Base-by-base conservation (phyloP, 192 early-diverging fungal genomes). In the Coemansia sp. region DNA sequence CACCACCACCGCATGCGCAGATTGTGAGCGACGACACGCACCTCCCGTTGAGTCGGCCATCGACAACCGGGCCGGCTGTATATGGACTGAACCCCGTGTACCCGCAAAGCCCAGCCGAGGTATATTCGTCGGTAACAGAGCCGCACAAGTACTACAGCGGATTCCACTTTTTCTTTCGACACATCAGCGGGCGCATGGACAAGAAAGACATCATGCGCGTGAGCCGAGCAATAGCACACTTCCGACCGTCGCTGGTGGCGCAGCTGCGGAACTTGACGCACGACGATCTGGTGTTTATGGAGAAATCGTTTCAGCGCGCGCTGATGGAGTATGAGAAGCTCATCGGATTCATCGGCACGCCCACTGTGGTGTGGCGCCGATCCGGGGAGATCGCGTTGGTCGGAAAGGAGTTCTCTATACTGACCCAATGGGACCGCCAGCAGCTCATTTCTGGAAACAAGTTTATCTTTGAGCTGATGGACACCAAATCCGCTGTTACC, bases 361-460 rank as follows among this genome's bases (percentile, higher is more conserved):
- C 96, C 6, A 96, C 94, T 5, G 94, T 96, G 11, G 92, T 98
- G 33, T 98, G 96, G 96, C 90, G 96, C 39, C 87, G 96, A n/a
- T 94, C 93, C 2, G 96, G 96, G 44, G 95, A 98, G 80, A 95
- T 98, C 66, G 93, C 90, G 7, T 76, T 98, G 41, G 96, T 98
- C 6, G 96, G 96, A 57, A 98, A 96, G 74, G 96, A 98, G 73
- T 98, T 98, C 69, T 93, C 92, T 8, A 84, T 98, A 21, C 72
- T 98, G 69, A 98, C 96, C 6, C 88, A 92, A 72, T 98, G 96
- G 96, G 81, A 89, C 64, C 89, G 89, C 39, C 94, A 96, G 35
- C 87, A 88, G 73, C 81, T 98, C 40, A 63, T 94, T 19, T 86
- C 83, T 29, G 72, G 66, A 14, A 73, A 66, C 45, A 66, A 67